Conservation (phyloP, 164 flowering plant genomes). For the Tetrastigma voinierianum region DNA sequence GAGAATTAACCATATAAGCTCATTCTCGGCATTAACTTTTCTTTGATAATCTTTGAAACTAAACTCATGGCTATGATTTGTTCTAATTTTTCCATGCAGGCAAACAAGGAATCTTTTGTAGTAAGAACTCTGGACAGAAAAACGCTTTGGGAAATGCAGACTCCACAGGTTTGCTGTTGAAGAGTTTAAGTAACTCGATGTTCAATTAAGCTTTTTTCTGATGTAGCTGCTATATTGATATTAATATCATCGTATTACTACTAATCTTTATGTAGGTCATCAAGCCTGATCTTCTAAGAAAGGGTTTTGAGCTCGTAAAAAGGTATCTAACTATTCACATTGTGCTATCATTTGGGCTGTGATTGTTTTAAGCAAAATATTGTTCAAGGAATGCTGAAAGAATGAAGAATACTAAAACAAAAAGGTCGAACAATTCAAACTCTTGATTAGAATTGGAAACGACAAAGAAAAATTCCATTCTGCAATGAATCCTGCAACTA, state of each 20-base stretch:
- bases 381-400: too few relatives aligned
- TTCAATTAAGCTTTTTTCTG: not conserved
- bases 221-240: not conserved
- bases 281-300: constrained; percentile 66
- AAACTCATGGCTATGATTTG: not conserved
- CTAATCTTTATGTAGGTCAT: constrained; percentile 45
- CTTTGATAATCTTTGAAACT: too few relatives aligned
- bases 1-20: not conserved
- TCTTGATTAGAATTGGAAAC: too few relatives aligned
- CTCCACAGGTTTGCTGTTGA: constrained; percentile 68
- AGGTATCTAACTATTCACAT: constrained; percentile 37
- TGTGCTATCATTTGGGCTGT: not conserved
- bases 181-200: not conserved
- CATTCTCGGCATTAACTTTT: not conserved
- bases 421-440: too few relatives aligned
- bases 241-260: not conserved
- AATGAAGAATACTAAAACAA: too few relatives aligned
- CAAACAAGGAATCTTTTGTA: constrained; percentile 72
- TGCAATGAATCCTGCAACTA: too few relatives aligned
- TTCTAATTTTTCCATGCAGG: constrained; percentile 47
- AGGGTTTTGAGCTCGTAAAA: constrained; percentile 78
- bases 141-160: constrained; percentile 99
- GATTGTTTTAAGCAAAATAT: too few relatives aligned
- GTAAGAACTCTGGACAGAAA: constrained; percentile 82
- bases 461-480: too few relatives aligned